Base-by-base conservation (phyloP, 768 basidiomycete genomes). In the Boletus huronensis region DNA sequence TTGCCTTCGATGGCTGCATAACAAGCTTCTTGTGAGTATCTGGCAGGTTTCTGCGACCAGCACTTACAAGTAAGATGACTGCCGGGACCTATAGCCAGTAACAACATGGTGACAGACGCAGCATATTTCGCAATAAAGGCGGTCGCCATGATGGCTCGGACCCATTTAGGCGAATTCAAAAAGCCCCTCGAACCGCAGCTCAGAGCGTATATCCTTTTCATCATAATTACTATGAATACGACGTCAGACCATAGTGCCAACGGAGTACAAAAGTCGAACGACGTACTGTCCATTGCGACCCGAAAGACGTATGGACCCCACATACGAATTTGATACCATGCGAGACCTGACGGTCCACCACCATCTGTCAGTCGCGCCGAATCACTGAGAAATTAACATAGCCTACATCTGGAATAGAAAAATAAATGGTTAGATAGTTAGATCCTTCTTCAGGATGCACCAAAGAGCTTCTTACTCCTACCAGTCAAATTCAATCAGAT, bases 261-360 rank as follows among this genome's bases (percentile, higher is more conserved):
- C 25, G 14, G 23, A 26, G 9, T 17, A 17, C 7, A n/a, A 38
- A 14, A 6, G 8, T 19, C 5, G 5, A 32, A 53, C 13, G 31
- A 55, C 61, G 7, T 44, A 64, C 63, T 51, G 42, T 64, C 63
- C 59, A 61, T 57, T 8, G 62, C 62, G 1, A 58, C 3, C 26
- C 56, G 48, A 45, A 61, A 64, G 11, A 58, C 31, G 16, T 43
- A 52, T 9, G 54, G 54, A 25, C 44, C 58, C 63, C 61, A 64
- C 38, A 44, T 31, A 35, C 39, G 61, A 25, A 60, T 31, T 38
- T 64, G 25, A 26, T 52, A 63, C 52, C 36, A 52, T 26, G 23
- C 54, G 6, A 63, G 59, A 45, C 63, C 63, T 64, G 31, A 28
- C 23, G 13, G 11, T 13, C 7, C 9, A 48, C 7, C 16, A 16